Base-by-base conservation (phyloP, 108 stramenopile species). In the Nitzschia sp. region DNA sequence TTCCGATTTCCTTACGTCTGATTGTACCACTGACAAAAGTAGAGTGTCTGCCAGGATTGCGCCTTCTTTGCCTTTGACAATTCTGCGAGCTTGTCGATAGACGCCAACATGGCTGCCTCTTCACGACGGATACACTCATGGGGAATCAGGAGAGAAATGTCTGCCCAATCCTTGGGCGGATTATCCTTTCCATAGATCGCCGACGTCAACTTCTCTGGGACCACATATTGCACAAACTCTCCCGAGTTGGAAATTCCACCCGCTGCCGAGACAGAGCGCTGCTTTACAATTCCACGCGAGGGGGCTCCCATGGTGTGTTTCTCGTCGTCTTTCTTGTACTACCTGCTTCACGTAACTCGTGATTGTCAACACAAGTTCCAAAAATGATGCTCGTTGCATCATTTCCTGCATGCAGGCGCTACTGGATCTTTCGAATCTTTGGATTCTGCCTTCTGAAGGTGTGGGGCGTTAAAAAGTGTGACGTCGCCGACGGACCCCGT, bases 101-200 rank as follows among this genome's bases (percentile, higher is more conserved):
- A 68, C 19, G 42, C 42, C 19, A 59, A 0, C 75, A 81, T 71
- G 62, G 71, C 63, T 0, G 3, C 32, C 71, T 74, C 68, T 54
- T 81, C 62, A 1, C 71, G 54, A 2, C 79, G 75, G 30, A 81
- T 68, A 1, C 60, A 67, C 35, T 81, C 79, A 58, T 81, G 79
- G 0, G 79, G 79, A n/a, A 71, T 33, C 21, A 81, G 53, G 1
- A 78, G 65, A 28, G 54, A 58, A 29, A 59, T 32, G 46, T 77
- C 76, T 9, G 76, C 76, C 76, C 76, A 77, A 34, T 77, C 76
- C 36, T 47, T 45, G 2, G 76, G 76, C 25, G 76, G 76, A 34
- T 71, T 66, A 1, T 71, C 38, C 0, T 13, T 15, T 3, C 35
- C 31, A 49, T 46, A 77, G 1, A 66, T 64, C 42, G 59, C 33